phyloP scores from a whole-genome alignment of 495 filamentous ascomycete species.

The Sporormia fimetaria region DNA sequence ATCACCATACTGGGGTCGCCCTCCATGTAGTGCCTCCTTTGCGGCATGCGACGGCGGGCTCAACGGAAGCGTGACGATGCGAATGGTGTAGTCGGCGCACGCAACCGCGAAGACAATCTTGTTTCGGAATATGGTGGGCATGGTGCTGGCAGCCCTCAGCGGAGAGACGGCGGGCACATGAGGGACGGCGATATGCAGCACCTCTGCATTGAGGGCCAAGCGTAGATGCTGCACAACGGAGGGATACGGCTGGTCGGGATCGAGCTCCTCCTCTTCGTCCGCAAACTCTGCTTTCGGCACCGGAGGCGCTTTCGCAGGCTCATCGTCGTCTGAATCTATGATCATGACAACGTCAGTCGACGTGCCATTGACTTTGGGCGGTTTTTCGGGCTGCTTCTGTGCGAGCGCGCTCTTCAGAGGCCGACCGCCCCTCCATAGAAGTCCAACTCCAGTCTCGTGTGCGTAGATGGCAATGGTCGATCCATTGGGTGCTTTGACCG shows the following conservation, averaged over 20 bases:
- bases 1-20: constrained; percentile 15
- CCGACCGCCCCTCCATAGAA: constrained; percentile 72
- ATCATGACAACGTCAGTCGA: constrained; percentile 57
- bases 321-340: constrained; percentile 71
- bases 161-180: constrained; percentile 20
- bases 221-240: constrained; percentile 32
- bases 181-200: constrained; percentile 33
- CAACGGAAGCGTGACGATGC: constrained; percentile 61
- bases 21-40: constrained; percentile 26
- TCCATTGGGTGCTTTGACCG: constrained; percentile 66
- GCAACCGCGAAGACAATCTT: constrained; percentile 60
- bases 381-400: constrained; percentile 26
- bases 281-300: constrained; percentile 37
- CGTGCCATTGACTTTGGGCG: constrained; percentile 29
- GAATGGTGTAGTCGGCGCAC: constrained; percentile 57
- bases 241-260: constrained; percentile 41
- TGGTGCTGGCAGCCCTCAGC: constrained; percentile 34
- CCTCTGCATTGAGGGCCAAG: constrained; percentile 28
- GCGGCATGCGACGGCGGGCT: constrained; percentile 53
- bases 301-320: constrained; percentile 39
- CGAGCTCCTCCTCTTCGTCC: constrained; percentile 47
- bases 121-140: constrained; percentile 48
- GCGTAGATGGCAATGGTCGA: constrained; percentile 76
- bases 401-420: constrained; percentile 41
- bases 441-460: constrained; percentile 62